phyloP scores from a whole-genome alignment of 306 rosid species.

The peach (Prunus persica) region DNA sequence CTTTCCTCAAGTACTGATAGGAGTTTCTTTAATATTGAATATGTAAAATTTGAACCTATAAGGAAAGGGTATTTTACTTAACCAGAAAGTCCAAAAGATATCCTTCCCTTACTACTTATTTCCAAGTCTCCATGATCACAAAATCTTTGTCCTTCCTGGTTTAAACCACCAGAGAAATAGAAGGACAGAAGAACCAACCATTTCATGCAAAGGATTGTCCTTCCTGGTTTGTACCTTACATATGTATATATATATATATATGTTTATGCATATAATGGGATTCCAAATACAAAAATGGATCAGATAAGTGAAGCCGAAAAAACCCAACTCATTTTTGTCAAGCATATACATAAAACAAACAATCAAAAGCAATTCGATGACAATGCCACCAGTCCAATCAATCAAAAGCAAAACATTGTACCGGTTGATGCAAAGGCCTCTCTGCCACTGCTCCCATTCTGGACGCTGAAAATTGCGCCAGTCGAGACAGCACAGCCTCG shows the following conservation, averaged over 20 bases:
- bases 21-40: neutral
- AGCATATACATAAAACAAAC: neutral
- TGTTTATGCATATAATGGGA: neutral
- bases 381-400: neutral
- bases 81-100: neutral
- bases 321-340: neutral
- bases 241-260: too few species aligned
- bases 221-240: too few species aligned
- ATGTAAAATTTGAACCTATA: neutral
- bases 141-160: neutral
- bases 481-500: too few species aligned
- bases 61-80: neutral
- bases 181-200: too few species aligned
- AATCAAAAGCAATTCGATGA: neutral
- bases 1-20: neutral
- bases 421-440: too few species aligned
- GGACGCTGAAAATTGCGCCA: too few species aligned
- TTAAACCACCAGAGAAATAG: neutral
- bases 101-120: neutral
- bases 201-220: too few species aligned
- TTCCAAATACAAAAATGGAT: neutral
- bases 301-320: neutral
- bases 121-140: neutral
- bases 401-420: neutral
- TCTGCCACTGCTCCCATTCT: too few species aligned